Evolutionary conservation across 768 basidiomycete species (phyloP), one percentile per base, ranked within the genome.

Genomic region (Stropharia rugosoannulata): DNA sequence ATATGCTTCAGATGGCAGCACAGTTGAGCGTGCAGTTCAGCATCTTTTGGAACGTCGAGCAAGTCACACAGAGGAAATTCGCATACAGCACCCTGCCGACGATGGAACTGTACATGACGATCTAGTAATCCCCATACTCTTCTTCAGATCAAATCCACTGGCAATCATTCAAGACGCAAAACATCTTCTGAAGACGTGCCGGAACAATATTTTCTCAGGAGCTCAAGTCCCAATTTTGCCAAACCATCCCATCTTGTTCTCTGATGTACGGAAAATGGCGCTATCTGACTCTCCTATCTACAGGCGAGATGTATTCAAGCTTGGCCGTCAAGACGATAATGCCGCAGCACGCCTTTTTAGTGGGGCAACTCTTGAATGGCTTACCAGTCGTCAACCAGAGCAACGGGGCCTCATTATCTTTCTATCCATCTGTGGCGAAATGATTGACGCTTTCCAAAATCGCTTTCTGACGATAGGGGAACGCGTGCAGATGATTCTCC

Each of bases 291-390:
- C 66, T 4, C 68, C 66, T 1, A 40, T 72, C 0, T 68, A 55
- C 48, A 38, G 8, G 10, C 64, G 65, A 2, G 69, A 72, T 59
- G 70, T 78, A 3, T 65, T 70, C 12, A 73, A 72, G 40, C 29
- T 75, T 0, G 75, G 79, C 48, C 59, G 70, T 0, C 78, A 80
- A 59, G 78, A 79, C 55, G 76, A 80, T 55, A 65, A 66, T 60
- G 78, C 77, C 0, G 75, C 75, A 0, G 54, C 66, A 4, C 67
- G 73, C 0, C 64, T 77, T 0, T 75, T 76, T 55, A 72, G 69
- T 6, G 67, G 68, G 0, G 54, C 54, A 1, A 60, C 66, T 0
- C 57, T 77, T 0, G 32, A 68, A 18, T 61, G 46, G 18, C 29
- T 62, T 0, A 41, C 29, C 16, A 39, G 61, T 0, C 25, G 66